Evolutionary conservation across 2,329 filamentous ascomycete species (phyloP).

Genomic region (Bipolaris gigantea): DNA sequence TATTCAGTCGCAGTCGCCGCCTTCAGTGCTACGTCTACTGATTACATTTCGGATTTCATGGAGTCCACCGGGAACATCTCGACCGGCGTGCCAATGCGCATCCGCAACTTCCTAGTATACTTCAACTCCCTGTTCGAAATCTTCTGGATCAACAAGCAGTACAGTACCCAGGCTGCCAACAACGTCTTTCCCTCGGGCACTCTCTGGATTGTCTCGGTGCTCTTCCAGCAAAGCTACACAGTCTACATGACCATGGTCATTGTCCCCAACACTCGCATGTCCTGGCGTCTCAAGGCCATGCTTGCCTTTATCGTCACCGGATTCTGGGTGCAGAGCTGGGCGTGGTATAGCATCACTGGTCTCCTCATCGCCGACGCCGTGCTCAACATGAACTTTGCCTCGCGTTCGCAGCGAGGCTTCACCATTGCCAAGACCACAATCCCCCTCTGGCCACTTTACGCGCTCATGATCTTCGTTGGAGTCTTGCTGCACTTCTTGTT

Average conservation of each 20-base stretch:
- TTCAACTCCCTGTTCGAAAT: conserved; percentile 53
- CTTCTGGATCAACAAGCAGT: conserved; percentile 50
- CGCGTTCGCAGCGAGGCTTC: conserved; percentile 23
- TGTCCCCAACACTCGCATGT: conserved; percentile 48
- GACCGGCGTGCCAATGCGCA: conserved; percentile 37
- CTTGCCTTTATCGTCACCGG: conserved; percentile 49
- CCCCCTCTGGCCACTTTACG: conserved; percentile 40
- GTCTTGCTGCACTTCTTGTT: conserved; percentile 50
- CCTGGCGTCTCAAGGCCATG: conserved; percentile 48
- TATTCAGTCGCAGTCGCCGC: conserved; percentile 46
- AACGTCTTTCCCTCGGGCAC: conserved; percentile 50
- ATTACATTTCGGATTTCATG: conserved; percentile 47
- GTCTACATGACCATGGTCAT: conserved; percentile 54
- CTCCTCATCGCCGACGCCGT: conserved; percentile 54
- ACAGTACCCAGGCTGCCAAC: conserved; percentile 46
- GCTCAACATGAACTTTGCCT: conserved; percentile 47
- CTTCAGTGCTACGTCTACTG: conserved; percentile 34
- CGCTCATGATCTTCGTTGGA: conserved; percentile 39
- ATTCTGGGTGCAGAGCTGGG: conserved; percentile 54
- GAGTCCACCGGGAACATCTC: conserved; percentile 43
- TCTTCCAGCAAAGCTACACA: conserved; percentile 53
- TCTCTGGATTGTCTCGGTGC: conserved; percentile 50
- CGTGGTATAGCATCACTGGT: conserved; percentile 51
- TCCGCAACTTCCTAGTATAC: conserved; percentile 47
- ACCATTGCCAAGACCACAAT: conserved; percentile 15